These are phyloP conservation scores for Sclerotinia spermophila DNA, from an alignment of 2,329 filamentous ascomycete species.

Conservation along the genomic window DNA sequence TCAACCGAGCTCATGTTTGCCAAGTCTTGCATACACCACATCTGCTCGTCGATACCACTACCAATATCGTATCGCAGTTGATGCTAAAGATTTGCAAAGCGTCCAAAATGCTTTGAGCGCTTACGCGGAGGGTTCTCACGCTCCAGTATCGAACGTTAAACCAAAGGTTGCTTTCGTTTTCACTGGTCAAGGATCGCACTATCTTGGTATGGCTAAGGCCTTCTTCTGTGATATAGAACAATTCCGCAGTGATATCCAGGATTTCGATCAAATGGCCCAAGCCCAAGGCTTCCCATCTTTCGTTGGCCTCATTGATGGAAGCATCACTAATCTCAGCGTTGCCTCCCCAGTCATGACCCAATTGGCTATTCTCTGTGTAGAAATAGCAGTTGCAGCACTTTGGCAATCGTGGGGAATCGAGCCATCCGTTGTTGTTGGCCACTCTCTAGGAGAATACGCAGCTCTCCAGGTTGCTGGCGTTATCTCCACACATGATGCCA, in stretches of 20 bases:
- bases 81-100: slow-evolving; percentile 39
- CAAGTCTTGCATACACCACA: slow-evolving; percentile 25
- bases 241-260: slow-evolving; percentile 30
- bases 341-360: slow-evolving; percentile 13
- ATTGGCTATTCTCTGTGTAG: slow-evolving; percentile 40
- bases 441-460: slow-evolving; percentile 69
- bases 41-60: slow-evolving; percentile 53
- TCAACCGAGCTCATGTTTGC: slow-evolving; percentile 18
- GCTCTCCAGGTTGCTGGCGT: slow-evolving; percentile 68
- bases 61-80: slow-evolving; percentile 49
- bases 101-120: slow-evolving; percentile 13
- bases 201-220: slow-evolving; percentile 31
- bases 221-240: slow-evolving; percentile 39
- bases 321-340: slow-evolving; percentile 2
- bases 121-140: slow-evolving; percentile 10
- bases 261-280: slow-evolving; percentile 29
- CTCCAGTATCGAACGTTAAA: slow-evolving; percentile 16
- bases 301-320: slow-evolving; percentile 40
- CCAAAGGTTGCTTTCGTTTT: slow-evolving; percentile 24
- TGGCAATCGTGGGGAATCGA: slow-evolving; percentile 54
- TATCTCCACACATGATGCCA: slow-evolving; percentile 63
- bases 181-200: slow-evolving; percentile 47
- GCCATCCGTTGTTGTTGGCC: slow-evolving; percentile 54
- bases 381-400: slow-evolving; percentile 52
- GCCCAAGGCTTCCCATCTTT: slow-evolving; percentile 33